These are phyloP conservation scores for Ophioceras dolichostomum DNA, from an alignment of 2,329 filamentous ascomycete genomes.

Conservation along the genomic window DNA sequence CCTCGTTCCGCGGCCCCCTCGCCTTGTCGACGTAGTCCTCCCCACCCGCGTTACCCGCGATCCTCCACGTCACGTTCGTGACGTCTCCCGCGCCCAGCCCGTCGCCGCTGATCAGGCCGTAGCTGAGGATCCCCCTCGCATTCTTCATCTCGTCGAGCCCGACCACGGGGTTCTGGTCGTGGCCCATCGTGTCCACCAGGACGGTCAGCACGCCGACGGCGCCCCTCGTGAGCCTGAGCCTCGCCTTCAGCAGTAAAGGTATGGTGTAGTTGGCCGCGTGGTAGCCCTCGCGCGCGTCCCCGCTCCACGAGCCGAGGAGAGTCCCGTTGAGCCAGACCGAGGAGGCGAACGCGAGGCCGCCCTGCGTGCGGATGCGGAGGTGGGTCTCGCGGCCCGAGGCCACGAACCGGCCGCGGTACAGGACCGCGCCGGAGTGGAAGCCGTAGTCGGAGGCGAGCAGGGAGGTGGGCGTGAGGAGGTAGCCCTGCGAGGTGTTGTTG, in stretches of 20 bases:
- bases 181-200: conserved; percentile 56
- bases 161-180: conserved; percentile 49
- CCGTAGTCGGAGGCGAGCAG: conserved; percentile 60
- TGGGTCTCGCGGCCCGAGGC: conserved; percentile 43
- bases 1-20: conserved; percentile 43
- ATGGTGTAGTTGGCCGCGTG: background rate
- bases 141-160: conserved; percentile 45
- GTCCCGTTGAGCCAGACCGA: conserved; percentile 48
- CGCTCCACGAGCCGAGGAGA: conserved; percentile 50
- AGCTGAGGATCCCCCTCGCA: conserved; percentile 45
- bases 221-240: background rate
- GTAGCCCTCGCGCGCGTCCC: conserved; percentile 13
- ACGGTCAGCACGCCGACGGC: conserved; percentile 46
- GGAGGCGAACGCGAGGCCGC: conserved; percentile 52
- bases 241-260: background rate
- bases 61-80: conserved; percentile 37
- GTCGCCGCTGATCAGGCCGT: conserved; percentile 22
- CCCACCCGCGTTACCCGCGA: conserved; percentile 48
- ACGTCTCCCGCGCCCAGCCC: background rate
- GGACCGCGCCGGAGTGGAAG: conserved; percentile 50
- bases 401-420: conserved; percentile 55
- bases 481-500: conserved; percentile 44
- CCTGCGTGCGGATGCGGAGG: conserved; percentile 44
- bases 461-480: conserved; percentile 45
- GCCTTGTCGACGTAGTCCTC: conserved; percentile 35